Evolutionary conservation across 139 green algal genomes (phyloP), one percentile per base, ranked within the genome.

Genomic region (Bryopsis sp.): DNA sequence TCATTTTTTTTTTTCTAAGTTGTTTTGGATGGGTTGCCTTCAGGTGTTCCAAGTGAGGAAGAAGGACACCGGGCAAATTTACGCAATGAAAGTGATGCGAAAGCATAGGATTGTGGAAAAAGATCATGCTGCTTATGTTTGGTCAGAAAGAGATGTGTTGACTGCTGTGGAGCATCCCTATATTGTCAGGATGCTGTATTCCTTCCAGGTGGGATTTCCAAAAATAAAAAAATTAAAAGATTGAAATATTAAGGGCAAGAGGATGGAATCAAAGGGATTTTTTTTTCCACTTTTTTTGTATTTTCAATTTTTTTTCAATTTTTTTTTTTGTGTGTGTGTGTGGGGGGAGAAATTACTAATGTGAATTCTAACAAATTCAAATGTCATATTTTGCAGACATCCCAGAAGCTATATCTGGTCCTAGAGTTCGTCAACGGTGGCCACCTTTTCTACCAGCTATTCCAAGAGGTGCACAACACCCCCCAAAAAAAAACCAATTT

Each of bases 401-500:
- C 78, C 32, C 81, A 72, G 62, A 99, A 99, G 83, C 84, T 99
- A 37, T 99, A 99, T 80, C 80, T 99, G 67, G 78, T 99, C 5
- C 76, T 98, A 34, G 94, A 99, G 74, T 99, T 99, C 71, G 86
- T 99, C 71, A 98, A 97, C 73, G 94, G 94, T 2, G 94, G 94
- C 4, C 94, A 99, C 68, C 82, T 99, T 4, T 99, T 99, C 82
- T 99, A 95, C 78, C 90, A 96, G 76, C 82, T 98, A 28, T 97
- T 96, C 72, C 74, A 84, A n/a, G 76, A 91, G 64, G 79, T 81
- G 37, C 29, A 67, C 31, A 43, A 11, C 24, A 28, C 8, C 6
- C 24, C 6, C n/a, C n/a, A n/a, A n/a, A n/a, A n/a, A n/a, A n/a
- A n/a, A n/a, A n/a, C n/a, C n/a, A n/a, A n/a, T n/a, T n/a, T n/a